Evolutionary conservation across 495 filamentous ascomycete species (phyloP).

Genomic region (Penicillium chermesinum): DNA sequence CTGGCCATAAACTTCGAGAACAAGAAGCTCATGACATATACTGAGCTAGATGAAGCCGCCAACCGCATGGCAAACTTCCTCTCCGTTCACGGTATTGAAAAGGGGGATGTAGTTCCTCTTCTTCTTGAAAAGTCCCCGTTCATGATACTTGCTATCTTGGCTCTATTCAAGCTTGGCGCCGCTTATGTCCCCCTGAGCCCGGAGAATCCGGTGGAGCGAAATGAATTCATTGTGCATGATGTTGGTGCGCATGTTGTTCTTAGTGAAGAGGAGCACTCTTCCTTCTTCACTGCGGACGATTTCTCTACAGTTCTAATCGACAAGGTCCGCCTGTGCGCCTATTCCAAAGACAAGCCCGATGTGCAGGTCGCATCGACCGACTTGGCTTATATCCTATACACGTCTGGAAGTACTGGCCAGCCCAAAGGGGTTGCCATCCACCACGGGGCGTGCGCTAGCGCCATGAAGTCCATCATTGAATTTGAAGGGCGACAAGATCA

Average conservation of each 20-base stretch:
- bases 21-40: too few relatives aligned
- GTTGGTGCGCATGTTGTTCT: slow-evolving; percentile 6
- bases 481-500: too few relatives aligned
- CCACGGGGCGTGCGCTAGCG: slow-evolving; percentile 23
- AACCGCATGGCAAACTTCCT: neutral
- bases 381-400: slow-evolving; percentile 25
- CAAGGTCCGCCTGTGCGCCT: neutral
- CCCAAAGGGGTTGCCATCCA: slow-evolving; percentile 40
- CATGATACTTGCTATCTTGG: slow-evolving; percentile 38
- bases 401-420: slow-evolving; percentile 35
- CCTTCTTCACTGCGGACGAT: too few relatives aligned
- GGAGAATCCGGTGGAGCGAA: slow-evolving; percentile 32
- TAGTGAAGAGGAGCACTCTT: too few relatives aligned
- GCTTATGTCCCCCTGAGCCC: slow-evolving; percentile 48
- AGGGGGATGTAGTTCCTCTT: neutral
- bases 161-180: slow-evolving; percentile 42
- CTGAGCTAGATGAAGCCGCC: too few relatives aligned
- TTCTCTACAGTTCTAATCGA: neutral
- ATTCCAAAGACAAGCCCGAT: neutral
- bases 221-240: slow-evolving; percentile 9
- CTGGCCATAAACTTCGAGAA: too few relatives aligned
- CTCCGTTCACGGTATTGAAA: too few relatives aligned
- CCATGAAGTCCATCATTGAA: too few relatives aligned
- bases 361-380: neutral
- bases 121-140: slow-evolving; percentile 39